phyloP scores from a whole-genome alignment of 148 eudicot genomes.

The Diospyros lotus region DNA sequence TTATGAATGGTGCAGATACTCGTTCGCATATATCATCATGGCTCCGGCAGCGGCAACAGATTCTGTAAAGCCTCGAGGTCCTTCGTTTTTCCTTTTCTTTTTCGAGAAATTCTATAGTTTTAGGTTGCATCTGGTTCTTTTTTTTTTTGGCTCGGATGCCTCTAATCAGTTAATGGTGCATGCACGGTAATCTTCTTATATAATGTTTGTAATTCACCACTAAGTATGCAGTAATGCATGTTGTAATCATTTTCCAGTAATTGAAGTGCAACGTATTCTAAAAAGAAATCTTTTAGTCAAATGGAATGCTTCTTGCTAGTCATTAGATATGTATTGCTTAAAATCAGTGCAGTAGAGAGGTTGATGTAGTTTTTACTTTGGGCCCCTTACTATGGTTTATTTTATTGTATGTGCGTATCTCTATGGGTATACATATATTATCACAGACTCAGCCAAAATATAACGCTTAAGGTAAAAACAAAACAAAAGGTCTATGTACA shows the following conservation, averaged over 20 bases:
- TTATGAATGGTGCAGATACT: conserved; percentile 9
- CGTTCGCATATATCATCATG: conserved; percentile 23
- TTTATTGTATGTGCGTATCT: too few species aligned
- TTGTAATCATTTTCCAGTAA: not conserved
- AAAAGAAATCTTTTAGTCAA: not conserved
- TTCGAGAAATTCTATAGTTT: not conserved
- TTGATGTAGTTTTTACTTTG: too few species aligned
- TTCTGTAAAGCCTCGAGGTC: conserved; percentile 60
- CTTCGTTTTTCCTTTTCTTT: not conserved
- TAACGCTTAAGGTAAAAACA: too few species aligned
- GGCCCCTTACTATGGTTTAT: too few species aligned
- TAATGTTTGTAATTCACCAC: not conserved
- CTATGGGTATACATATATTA: too few species aligned
- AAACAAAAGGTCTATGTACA: too few species aligned
- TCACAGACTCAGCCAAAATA: too few species aligned
- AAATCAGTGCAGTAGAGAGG: too few species aligned
- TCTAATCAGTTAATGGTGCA: not conserved
- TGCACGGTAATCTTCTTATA: too few species aligned
- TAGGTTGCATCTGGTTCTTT: not conserved
- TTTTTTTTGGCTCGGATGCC: not conserved
- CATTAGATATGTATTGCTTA: too few species aligned
- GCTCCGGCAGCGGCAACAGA: conserved; percentile 46
- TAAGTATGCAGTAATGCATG: not conserved
- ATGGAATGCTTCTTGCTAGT: not conserved
- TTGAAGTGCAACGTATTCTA: not conserved